These are phyloP conservation scores for Coemansia sp. DNA, from an alignment of 192 early-diverging fungal genomes.

Conservation along the genomic window DNA sequence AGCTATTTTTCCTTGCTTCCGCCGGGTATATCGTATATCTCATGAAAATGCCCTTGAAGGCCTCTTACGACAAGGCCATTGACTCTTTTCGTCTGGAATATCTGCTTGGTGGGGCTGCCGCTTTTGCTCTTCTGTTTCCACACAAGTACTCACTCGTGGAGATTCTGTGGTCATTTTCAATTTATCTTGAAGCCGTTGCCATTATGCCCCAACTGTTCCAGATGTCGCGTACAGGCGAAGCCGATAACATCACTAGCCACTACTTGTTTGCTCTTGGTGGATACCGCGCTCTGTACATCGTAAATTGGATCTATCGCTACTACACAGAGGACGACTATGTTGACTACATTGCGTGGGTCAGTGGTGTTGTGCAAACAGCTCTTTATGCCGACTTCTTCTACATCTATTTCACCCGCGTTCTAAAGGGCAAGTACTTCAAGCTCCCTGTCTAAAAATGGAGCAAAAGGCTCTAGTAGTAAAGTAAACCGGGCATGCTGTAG, in stretches of 20 bases:
- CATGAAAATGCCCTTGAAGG: slow-evolving; percentile 83
- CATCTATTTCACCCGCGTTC: slow-evolving; percentile 78
- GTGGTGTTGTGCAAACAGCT: slow-evolving; percentile 91
- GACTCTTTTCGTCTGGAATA: slow-evolving; percentile 93
- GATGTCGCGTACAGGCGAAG: slow-evolving; percentile 94
- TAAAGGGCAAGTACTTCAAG: slow-evolving; percentile 55
- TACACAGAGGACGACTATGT: slow-evolving; percentile 65
- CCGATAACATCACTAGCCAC: slow-evolving; percentile 99
- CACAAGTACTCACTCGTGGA: slow-evolving; percentile 68
- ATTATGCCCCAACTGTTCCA: slow-evolving; percentile 98
- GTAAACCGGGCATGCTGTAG: background rate
- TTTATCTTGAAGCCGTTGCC: slow-evolving; percentile 94
- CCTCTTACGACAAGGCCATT: slow-evolving; percentile 88
- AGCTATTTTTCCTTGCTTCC: slow-evolving; percentile 88
- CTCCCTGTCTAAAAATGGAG: slow-evolving; percentile 44
- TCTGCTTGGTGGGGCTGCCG: slow-evolving; percentile 66
- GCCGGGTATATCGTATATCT: slow-evolving; percentile 87
- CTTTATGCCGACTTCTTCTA: slow-evolving; percentile 99
- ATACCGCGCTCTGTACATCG: slow-evolving; percentile 83
- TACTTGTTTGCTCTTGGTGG: slow-evolving; percentile 97
- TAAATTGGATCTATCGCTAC: slow-evolving; percentile 97
- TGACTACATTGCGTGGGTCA: slow-evolving; percentile 86
- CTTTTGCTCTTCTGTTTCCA: slow-evolving; percentile 76
- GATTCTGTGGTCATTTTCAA: slow-evolving; percentile 95
- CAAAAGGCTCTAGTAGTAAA: background rate